Base-by-base conservation (phyloP, 164 flowering plant species). In the Dillenia suffruticosa region DNA sequence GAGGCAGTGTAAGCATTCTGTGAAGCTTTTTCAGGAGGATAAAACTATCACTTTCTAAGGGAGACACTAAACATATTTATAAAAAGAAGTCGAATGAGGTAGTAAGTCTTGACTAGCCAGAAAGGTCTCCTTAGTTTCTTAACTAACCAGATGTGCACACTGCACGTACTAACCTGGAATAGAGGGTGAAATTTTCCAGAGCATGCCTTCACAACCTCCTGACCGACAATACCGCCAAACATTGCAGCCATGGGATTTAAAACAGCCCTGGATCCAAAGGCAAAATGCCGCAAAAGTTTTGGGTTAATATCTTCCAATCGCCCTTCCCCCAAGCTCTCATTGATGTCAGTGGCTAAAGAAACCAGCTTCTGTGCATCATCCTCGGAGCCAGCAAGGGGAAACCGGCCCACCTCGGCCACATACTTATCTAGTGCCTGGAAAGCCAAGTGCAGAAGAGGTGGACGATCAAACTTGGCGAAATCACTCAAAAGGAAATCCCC, bases 141-240 rank as follows among this genome's bases (percentile, higher is more conserved):
- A 26, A 26, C 5, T 26, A 26, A 26, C 32, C 32, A 26, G 32
- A 26, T 26, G 32, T 26, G 32, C 32, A 26, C 2, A 26, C 32
- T 5, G 32, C 32, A 26, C 32, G 3, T 26, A 26, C 66, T 68
- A 62, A 88, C 97, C 92, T 91, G 97, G 54, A 74, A 84, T 57
- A 90, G 87, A 17, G 97, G 97, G 74, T 88, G 97, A 60, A 90
- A 90, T 72, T 91, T 91, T 58, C 95, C 95, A 69, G 97, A 88
- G 79, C 97, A 91, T 12, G 97, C 97, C 75, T 90, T 90, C 53
- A 90, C 87, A 65, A 90, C 88, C 73, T 90, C 97, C 63, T 88
- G 97, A 16, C 94, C 97, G 45, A 90, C 97, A 65, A 91, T 79
- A 57, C 97, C 97, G 69, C 97, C 97, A 76, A 91, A 88, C 93